phyloP scores from a whole-genome alignment of 768 basidiomycete genomes.

The Leccinellum albellum region DNA sequence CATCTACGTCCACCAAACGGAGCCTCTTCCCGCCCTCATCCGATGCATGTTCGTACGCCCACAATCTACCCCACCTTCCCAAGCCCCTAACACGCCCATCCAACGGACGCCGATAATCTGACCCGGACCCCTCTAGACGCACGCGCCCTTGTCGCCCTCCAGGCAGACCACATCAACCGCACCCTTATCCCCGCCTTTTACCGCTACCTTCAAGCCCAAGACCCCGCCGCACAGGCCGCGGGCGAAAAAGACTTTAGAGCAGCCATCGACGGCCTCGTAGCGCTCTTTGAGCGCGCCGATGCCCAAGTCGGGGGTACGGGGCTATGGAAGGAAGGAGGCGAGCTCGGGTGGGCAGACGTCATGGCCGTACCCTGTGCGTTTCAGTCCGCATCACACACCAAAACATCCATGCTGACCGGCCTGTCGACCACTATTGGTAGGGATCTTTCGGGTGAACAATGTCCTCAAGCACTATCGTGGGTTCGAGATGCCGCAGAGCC shows the following conservation, averaged over 20 bases:
- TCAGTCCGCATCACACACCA: not conserved
- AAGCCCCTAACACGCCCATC: not conserved
- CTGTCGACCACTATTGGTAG: constrained; percentile 30
- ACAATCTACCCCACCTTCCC: not conserved
- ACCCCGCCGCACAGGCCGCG: constrained; percentile 46
- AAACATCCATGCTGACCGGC: not conserved
- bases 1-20: constrained; percentile 42
- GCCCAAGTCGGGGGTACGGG: constrained; percentile 49
- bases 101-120: not conserved
- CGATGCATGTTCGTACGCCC: constrained; percentile 51
- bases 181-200: constrained; percentile 68
- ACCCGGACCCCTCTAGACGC: constrained; percentile 44
- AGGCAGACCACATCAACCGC: constrained; percentile 65
- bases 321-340: constrained; percentile 54
- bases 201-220: constrained; percentile 70
- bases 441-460: constrained; percentile 63
- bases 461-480: constrained; percentile 67
- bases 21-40: constrained; percentile 55
- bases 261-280: constrained; percentile 49
- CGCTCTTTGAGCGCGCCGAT: constrained; percentile 51
- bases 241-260: constrained; percentile 50
- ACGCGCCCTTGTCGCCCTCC: constrained; percentile 61
- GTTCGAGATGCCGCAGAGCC: constrained; percentile 50
- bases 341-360: constrained; percentile 60
- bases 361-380: constrained; percentile 68